A percentile compares a stretch with the other conserved stretches of the same genome.
Evolutionary conservation across 345 rosid species (phyloP).

Genomic region (Litchi chinensis): DNA sequence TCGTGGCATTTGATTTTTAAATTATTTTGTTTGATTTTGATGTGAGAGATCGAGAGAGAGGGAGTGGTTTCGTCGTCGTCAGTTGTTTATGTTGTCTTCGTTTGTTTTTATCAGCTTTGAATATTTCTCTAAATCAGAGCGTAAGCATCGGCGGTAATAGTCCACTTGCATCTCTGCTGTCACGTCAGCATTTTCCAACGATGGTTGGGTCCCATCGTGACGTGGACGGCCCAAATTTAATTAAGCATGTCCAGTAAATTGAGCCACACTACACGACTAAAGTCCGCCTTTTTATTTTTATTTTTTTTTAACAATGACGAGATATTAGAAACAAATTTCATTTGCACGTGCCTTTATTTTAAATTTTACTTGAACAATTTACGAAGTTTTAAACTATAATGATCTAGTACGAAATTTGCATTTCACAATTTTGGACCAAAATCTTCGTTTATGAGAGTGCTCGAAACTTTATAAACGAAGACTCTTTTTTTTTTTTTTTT

Average conservation of each 20-base stretch:
- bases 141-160: not conserved
- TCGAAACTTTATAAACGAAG: too few species aligned
- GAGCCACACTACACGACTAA: not conserved
- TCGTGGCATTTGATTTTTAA: not conserved
- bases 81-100: not conserved
- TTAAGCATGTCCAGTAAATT: not conserved
- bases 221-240: not conserved
- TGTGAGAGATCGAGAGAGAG: not conserved
- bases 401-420: too few species aligned
- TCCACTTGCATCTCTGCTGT: not conserved
- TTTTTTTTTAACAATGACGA: not conserved
- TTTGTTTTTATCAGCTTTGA: not conserved
- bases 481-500: too few species aligned
- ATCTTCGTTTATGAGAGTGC: too few species aligned
- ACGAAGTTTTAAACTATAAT: too few species aligned
- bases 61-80: slow-evolving; percentile 12
- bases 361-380: too few species aligned
- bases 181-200: not conserved
- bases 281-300: not conserved
- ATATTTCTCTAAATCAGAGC: not conserved
- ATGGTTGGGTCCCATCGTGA: not conserved
- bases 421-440: too few species aligned
- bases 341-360: not conserved
- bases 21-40: not conserved
- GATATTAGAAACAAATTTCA: not conserved